Conservation (phyloP, 2,329 filamentous ascomycete genomes). For the Trichoderma pleuroti region DNA sequence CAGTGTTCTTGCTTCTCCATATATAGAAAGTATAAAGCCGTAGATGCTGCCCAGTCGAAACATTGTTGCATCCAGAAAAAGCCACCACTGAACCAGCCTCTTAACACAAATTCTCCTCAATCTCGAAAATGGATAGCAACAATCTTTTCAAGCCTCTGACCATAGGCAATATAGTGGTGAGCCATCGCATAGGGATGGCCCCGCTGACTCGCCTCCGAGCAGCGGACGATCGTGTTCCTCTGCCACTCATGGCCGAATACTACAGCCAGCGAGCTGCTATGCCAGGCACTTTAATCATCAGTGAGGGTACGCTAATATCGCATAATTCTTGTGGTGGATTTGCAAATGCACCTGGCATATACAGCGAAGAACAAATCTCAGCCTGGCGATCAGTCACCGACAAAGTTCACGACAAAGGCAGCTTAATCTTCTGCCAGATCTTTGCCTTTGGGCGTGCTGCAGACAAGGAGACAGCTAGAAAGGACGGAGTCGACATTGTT, state of each 20-base stretch:
- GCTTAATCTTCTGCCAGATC: conserved; percentile 60
- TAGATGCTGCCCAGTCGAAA: neutral
- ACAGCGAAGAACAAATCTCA: conserved; percentile 49
- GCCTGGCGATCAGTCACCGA: conserved; percentile 61
- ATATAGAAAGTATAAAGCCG: neutral
- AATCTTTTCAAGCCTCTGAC: conserved; percentile 20
- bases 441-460: conserved; percentile 61
- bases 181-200: neutral
- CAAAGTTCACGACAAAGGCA: conserved; percentile 61
- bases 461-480: conserved; percentile 21
- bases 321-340: conserved; percentile 25
- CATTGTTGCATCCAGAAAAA: neutral
- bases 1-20: neutral
- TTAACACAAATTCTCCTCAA: neutral
- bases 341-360: conserved; percentile 54
- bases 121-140: neutral
- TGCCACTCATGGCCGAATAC: conserved; percentile 36
- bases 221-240: neutral
- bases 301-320: conserved; percentile 46
- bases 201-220: neutral
- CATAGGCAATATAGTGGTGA: neutral
- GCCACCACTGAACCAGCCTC: neutral
- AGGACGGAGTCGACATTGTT: conserved; percentile 21
- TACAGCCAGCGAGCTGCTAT: conserved; percentile 43
- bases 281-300: conserved; percentile 43